Evolutionary conservation across 768 basidiomycete species (phyloP), one percentile per base, ranked within the genome.

Genomic region (Podaxis mareebaensis): DNA sequence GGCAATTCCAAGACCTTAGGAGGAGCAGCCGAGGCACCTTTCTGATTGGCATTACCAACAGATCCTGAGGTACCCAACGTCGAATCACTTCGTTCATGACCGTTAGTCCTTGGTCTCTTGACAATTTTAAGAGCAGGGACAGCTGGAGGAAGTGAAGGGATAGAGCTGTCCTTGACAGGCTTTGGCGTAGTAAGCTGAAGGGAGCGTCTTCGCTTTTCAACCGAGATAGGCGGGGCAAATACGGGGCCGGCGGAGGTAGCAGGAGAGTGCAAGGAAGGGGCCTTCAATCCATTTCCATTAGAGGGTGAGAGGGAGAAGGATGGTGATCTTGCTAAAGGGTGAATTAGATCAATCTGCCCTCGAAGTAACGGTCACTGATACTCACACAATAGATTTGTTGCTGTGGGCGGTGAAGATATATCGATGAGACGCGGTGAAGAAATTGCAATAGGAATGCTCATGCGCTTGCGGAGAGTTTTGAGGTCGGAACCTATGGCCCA

Each of bases 41-140:
- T 56, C 24, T 42, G 33, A 17, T 48, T 36, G 17, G 61, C 15
- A 12, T 26, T 38, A 17, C 33, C 33, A 33, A 33, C 33, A 33
- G 33, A 33, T 33, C 33, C 33, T 10, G 33, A 33, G 33, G 33
- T 33, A 33, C 30, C 36, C n/a, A 44, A 48, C 6, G 61, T 62
- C 13, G 61, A 56, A n/a, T 63, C 44, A 6, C 13, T 63, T 24
- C 61, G 44, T n/a, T 39, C 55, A 24, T 63, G 61, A 6, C 54
- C 54, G 13, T 26, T 51, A n/a, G 61, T 7, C n/a, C 54, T 63
- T 20, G 61, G 10, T 24, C 81, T 75, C 65, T 84, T 85, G 28
- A 84, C 77, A n/a, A 84, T 82, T 36, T 76, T 78, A 42, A 84
- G 69, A 49, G 79, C 84, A 53, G 78, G 78, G 24, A 83, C 72